Conservation (phyloP, 192 early-diverging fungal species). For the Phlyctochytrium bullatum region DNA sequence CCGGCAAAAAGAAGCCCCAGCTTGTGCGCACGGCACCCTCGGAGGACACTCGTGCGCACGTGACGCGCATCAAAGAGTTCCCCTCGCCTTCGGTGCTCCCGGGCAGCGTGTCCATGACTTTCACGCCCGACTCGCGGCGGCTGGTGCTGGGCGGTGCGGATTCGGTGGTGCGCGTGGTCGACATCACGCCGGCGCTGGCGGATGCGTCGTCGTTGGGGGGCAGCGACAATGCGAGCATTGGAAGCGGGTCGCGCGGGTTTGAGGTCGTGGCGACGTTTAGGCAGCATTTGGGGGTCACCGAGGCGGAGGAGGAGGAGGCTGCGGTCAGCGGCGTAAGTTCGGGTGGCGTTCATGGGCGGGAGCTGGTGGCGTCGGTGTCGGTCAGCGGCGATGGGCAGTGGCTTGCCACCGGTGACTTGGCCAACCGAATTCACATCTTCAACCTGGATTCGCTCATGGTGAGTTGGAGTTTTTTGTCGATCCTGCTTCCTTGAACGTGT, state of each 20-base stretch:
- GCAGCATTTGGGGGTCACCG: conserved; percentile 57
- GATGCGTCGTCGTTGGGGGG: too few species aligned
- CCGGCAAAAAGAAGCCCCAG: too few species aligned
- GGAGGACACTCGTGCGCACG: background rate
- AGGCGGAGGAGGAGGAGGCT: conserved; percentile 31
- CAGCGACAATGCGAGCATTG: background rate
- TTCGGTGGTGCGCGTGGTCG: conserved; percentile 71
- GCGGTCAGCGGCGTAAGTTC: conserved; percentile 21
- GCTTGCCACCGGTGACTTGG: conserved; percentile 76
- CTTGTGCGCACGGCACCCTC: background rate
- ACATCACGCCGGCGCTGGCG: conserved; percentile 42
- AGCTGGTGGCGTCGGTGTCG: conserved; percentile 61
- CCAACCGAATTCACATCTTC: conserved; percentile 70
- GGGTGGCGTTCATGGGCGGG: conserved; percentile 15
- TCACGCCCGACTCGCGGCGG: conserved; percentile 74
- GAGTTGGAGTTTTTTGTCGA: conserved; percentile 15
- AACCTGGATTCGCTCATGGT: conserved; percentile 71
- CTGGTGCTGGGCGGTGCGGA: conserved; percentile 78
- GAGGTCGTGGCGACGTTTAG: conserved; percentile 63
- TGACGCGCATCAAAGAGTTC: conserved; percentile 12
- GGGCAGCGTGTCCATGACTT: conserved; percentile 69
- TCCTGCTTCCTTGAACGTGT: conserved; percentile 38
- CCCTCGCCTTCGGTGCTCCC: conserved; percentile 24
- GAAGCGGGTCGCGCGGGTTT: conserved; percentile 37
- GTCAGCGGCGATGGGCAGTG: conserved; percentile 78